These are phyloP conservation scores for Beauveria rudraprayagi DNA, from an alignment of 2,329 filamentous ascomycete species.

Conservation along the genomic window DNA sequence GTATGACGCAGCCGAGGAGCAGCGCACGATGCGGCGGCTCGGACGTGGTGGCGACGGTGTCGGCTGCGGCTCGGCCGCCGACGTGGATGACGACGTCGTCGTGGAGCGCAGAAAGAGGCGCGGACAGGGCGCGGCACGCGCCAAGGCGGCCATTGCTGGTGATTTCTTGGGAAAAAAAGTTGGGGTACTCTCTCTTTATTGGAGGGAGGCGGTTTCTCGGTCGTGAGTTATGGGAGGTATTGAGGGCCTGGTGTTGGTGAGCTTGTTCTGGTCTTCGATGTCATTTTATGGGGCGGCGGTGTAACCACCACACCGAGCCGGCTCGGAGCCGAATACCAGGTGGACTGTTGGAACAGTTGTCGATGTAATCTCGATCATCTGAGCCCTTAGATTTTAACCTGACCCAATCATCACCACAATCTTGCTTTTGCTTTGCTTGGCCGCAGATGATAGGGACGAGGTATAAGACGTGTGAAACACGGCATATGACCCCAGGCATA, in stretches of 20 bases:
- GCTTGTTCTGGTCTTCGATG: neutral
- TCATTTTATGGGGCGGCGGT: constrained; percentile 8
- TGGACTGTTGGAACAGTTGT: neutral
- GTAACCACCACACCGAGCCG: neutral
- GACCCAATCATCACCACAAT: neutral
- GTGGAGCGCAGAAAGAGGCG: neutral
- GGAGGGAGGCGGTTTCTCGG: too few relatives aligned
- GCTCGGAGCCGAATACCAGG: constrained; percentile 1
- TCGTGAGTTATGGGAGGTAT: neutral
- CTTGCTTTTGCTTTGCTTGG: neutral
- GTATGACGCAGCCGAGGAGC: neutral
- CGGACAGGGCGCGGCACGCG: neutral
- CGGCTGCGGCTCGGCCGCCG: neutral
- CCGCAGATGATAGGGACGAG: too few relatives aligned
- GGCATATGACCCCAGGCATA: neutral
- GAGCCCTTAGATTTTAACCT: neutral
- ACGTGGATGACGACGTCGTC: neutral
- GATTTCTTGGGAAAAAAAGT: too few relatives aligned
- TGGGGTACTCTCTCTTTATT: neutral
- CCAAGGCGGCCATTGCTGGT: neutral
- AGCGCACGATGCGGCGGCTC: neutral
- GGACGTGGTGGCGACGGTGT: neutral
- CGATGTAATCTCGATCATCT: neutral
- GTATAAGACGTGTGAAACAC: too few relatives aligned
- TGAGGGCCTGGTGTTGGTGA: neutral